Evolutionary conservation across 2,329 filamentous ascomycete genomes (phyloP), one percentile per base, ranked within the genome.

Genomic region (Aspergillus tanneri): DNA sequence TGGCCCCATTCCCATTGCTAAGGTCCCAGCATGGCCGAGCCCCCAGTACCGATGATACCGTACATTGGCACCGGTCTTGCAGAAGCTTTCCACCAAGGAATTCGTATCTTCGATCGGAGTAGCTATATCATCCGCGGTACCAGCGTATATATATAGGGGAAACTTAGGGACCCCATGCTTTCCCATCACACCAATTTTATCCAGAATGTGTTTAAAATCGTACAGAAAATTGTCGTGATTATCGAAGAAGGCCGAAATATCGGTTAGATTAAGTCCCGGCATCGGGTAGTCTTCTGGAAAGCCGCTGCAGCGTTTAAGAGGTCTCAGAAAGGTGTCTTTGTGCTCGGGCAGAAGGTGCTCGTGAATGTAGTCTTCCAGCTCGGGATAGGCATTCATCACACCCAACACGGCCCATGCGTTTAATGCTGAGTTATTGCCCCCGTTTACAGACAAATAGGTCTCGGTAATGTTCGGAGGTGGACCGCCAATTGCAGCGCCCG

Each of bases 401-500:
- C 35, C 35, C 35, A 37, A 18, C 5, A 37, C 21, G 35, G 35
- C 35, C 35, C 35, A 37, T n/a, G 14, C 35, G 14, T 37, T 37
- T 12, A 37, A 5, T 18, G 6, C 35, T 2, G 35, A 5, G 35
- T 2, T 2, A 8, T 2, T 6, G 8, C 24, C 30, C 24, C 43
- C 43, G 23, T 43, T 28, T 2, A 39, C 25, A 16, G 24, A 14
- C 6, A 24, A 22, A 27, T 44, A 51, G 2, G 43, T 51, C 6
- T 21, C 24, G 3, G 34, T 19, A n/a, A 47, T 40, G 14, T 51
- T 47, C 2, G 39, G 11, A 12, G 49, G 43, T 23, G 40, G 38
- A 11, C 38, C 49, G 11, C 49, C 43, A 6, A 51, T 39, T 2
- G 41, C 49, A 11, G 49, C 49, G 6, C 39, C 49, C 14, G 30